Conservation (phyloP, 768 basidiomycete species). For the Agrocybe praecox region DNA sequence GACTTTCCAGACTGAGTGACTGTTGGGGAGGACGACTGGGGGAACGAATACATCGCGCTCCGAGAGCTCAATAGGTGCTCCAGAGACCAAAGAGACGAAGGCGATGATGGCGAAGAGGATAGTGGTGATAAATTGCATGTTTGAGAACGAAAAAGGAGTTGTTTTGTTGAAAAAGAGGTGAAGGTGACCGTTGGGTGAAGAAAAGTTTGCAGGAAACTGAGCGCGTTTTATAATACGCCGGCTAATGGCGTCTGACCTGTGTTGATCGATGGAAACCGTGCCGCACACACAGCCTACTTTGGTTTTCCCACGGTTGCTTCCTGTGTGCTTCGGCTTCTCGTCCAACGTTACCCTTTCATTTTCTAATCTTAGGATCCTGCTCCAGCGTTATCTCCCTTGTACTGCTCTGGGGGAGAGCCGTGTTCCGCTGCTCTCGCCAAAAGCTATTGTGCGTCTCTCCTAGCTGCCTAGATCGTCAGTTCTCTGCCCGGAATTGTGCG, state of each 20-base stretch:
- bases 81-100: constrained; percentile 24
- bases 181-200: constrained; percentile 23
- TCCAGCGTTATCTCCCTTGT: background rate
- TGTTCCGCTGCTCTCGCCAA: background rate
- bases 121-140: constrained; percentile 21
- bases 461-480: background rate
- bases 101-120: constrained; percentile 25
- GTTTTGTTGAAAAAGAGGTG: constrained; percentile 5
- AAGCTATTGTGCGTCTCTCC: background rate
- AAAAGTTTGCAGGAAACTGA: background rate
- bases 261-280: constrained; percentile 1
- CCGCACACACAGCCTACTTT: background rate
- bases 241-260: constrained; percentile 4
- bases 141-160: constrained; percentile 3
- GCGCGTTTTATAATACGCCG: constrained; percentile 17
- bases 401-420: background rate
- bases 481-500: background rate
- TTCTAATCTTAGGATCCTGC: background rate
- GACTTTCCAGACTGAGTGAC: constrained; percentile 28
- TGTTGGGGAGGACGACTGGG: constrained; percentile 26
- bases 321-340: background rate
- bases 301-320: background rate
- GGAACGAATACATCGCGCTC: constrained; percentile 34
- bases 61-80: constrained; percentile 25
- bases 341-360: background rate